Conservation (phyloP, 2,329 filamentous ascomycete species). For the Penicillium sp. region DNA sequence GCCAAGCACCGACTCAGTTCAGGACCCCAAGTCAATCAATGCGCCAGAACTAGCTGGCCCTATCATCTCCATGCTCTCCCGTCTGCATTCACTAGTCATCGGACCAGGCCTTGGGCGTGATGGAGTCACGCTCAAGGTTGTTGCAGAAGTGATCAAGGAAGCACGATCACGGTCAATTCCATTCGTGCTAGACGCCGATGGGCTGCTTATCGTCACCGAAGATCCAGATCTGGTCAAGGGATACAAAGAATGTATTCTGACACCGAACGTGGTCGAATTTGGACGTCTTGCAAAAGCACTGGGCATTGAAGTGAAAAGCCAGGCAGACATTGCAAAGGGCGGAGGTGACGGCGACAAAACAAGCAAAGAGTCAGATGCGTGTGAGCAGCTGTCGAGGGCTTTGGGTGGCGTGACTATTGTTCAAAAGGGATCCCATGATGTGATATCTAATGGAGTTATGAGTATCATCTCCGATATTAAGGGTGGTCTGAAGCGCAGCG, state of each 20-base stretch:
- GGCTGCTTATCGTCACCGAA: conserved; percentile 76
- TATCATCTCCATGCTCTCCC: conserved; percentile 80
- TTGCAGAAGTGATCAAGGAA: conserved; percentile 76
- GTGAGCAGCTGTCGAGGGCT: conserved; percentile 71
- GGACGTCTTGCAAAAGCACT: conserved; percentile 77
- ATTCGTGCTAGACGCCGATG: conserved; percentile 91
- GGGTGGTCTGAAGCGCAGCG: conserved; percentile 87
- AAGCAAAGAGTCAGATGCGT: conserved; percentile 63
- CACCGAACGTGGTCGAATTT: conserved; percentile 95
- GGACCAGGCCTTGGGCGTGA: conserved; percentile 92
- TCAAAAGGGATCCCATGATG: conserved; percentile 84
- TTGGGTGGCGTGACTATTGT: conserved; percentile 89
- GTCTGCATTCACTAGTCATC: conserved; percentile 90
- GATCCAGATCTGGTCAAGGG: conserved; percentile 78
- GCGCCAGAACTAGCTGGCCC: conserved; percentile 67
- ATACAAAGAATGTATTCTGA: conserved; percentile 84
- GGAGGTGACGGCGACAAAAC: conserved; percentile 47
- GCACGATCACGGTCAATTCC: conserved; percentile 74
- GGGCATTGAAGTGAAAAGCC: conserved; percentile 63
- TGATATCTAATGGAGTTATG: conserved; percentile 77
- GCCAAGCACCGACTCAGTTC: conserved; percentile 70
- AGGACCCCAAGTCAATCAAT: conserved; percentile 56
- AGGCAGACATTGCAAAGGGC: conserved; percentile 45
- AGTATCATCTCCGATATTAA: conserved; percentile 78
- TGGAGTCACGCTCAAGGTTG: conserved; percentile 85